These are phyloP conservation scores for Blastobotrys proliferans DNA, from an alignment of 1,139 yeast species.

Conservation along the genomic window DNA sequence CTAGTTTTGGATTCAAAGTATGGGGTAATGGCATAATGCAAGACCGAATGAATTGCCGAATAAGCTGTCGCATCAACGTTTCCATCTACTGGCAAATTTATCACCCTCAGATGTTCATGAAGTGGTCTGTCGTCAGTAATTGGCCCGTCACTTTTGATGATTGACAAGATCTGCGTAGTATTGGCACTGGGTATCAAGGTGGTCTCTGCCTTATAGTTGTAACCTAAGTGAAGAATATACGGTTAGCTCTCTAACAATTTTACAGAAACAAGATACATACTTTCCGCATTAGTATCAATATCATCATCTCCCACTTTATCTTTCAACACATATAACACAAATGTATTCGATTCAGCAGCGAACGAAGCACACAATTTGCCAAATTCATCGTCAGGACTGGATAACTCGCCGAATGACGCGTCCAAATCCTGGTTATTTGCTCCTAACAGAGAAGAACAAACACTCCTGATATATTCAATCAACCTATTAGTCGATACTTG, in stretches of 20 bases:
- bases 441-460: slow-evolving; percentile 22
- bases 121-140: slow-evolving; percentile 31
- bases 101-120: slow-evolving; percentile 43
- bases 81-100: slow-evolving; percentile 27
- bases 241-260: background rate
- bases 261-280: background rate
- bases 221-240: background rate
- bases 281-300: background rate
- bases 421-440: slow-evolving; percentile 25
- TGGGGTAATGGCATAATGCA: slow-evolving; percentile 53
- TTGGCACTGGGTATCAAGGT: slow-evolving; percentile 14
- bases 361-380: slow-evolving; percentile 18
- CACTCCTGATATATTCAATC: slow-evolving; percentile 18
- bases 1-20: slow-evolving; percentile 42
- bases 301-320: slow-evolving; percentile 15
- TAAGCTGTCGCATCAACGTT: slow-evolving; percentile 40
- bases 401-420: slow-evolving; percentile 19
- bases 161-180: slow-evolving; percentile 32
- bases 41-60: slow-evolving; percentile 55
- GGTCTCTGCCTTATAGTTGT: slow-evolving; percentile 14
- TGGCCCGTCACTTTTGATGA: slow-evolving; percentile 45
- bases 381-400: slow-evolving; percentile 13
- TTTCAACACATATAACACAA: slow-evolving; percentile 26
- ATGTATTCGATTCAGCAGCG: slow-evolving; percentile 24
- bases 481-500: slow-evolving; percentile 10